Base-by-base conservation (phyloP, 768 basidiomycete species). In the Termitomyces bulborhizus region DNA sequence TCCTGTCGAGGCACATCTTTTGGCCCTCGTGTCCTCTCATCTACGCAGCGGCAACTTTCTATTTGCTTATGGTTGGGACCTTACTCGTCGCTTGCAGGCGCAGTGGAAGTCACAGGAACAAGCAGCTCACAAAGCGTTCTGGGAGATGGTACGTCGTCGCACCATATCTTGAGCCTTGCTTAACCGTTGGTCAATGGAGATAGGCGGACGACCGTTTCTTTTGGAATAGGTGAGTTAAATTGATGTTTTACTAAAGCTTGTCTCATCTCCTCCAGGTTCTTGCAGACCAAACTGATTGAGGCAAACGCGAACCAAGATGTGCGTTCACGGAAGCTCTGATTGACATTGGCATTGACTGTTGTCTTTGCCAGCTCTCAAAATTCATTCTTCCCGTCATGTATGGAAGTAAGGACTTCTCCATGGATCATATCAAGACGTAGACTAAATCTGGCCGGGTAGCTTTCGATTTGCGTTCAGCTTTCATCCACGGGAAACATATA, bases 161-260 rank as follows among this genome's bases (percentile, higher is more conserved):
- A 36, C 5, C 3, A 15, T 8, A 36, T 12, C 34, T 40, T 29
- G 1, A 36, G 26, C 42, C 21, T 37, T 3, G 1, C 3, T 39
- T 9, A 11, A 44, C 24, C 18, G 11, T 27, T 12, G 5, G 18
- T 45, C 41, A 56, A 15, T 21, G 11, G 40, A 27, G 57, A 15
- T 63, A 95, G 87, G 88, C 86, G 39, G 97, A 99, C 60, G 93
- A 97, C 65, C 81, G 95, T 59, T 99, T 99, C 73, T 98, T 98
- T 72, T 99, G 96, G 96, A 99, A 99, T 71, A 90, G 84, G 82
- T 89, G 55, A 46, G 70, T 66, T 15, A n/a, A 27, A 6, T 15
- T 16, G 37, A 16, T 27, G 13, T 27, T 15, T 5, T 18, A 24
- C 29, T 16, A 29, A 53, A 40, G n/a, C 31, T 26, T 21, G 6